Evolutionary conservation across 192 early-diverging fungal species (phyloP).

Genomic region (Linnemannia exigua): DNA sequence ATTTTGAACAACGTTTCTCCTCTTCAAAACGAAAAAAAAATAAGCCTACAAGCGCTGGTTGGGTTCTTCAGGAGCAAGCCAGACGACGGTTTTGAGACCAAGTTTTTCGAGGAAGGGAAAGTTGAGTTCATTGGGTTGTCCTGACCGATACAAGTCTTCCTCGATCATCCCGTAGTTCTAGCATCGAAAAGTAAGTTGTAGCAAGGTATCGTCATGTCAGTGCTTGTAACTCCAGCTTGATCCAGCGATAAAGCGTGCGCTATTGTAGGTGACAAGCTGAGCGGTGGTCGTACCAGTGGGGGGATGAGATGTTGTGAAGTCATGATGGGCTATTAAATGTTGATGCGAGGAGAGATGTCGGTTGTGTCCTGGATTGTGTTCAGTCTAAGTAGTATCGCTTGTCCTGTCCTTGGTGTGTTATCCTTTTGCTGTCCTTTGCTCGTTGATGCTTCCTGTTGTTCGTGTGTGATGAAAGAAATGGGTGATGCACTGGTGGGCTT

Average conservation of each 20-base stretch:
- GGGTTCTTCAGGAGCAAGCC: constrained; percentile 97
- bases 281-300: constrained; percentile 70
- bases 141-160: constrained; percentile 95
- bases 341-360: neutral
- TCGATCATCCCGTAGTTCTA: constrained; percentile 99
- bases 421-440: too few relatives aligned
- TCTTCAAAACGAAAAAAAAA: neutral
- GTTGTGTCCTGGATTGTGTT: neutral
- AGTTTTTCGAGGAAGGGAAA: constrained; percentile 99
- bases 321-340: constrained; percentile 46
- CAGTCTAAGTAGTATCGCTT: neutral
- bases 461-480: too few relatives aligned
- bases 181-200: neutral
- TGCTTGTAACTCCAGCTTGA: neutral
- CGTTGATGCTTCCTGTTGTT: too few relatives aligned
- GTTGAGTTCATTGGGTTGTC: constrained; percentile 99
- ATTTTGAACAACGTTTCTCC: neutral
- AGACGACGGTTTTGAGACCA: constrained; percentile 93
- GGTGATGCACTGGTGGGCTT: too few relatives aligned
- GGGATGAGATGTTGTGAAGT: constrained; percentile 85
- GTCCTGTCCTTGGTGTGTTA: neutral
- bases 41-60: constrained; percentile 88
- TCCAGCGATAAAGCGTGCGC: too few relatives aligned
- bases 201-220: neutral
- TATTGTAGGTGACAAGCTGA: too few relatives aligned